A percentile compares a stretch with the other conserved stretches of the same genome.
Evolutionary conservation across 805 yeast genomes (phyloP).

Genomic region (Candida manassasensis): DNA sequence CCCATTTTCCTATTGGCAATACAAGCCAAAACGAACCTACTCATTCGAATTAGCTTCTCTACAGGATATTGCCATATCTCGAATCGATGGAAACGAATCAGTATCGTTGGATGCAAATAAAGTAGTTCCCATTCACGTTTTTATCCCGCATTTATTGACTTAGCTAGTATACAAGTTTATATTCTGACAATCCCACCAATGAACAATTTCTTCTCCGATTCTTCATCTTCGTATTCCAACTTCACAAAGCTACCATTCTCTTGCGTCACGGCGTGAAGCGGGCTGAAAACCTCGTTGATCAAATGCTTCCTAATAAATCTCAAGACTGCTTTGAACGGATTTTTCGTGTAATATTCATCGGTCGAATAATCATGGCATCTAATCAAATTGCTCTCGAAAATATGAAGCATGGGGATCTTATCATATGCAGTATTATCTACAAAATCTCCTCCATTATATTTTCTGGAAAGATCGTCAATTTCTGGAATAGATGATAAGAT

Average conservation of each 20-base stretch:
- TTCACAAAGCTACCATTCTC: conserved; percentile 17
- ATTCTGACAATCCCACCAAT: conserved; percentile 25
- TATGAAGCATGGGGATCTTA: conserved; percentile 21
- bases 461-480: conserved; percentile 10
- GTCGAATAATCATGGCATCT: conserved; percentile 17
- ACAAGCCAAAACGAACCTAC: no score
- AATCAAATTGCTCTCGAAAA: conserved; percentile 26
- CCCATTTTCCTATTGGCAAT: no score
- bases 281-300: conserved; percentile 24
- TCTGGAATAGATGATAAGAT: conserved; percentile 20
- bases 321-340: conserved; percentile 10
- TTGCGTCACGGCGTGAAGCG: conserved; percentile 20
- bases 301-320: conserved; percentile 15
- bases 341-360: conserved; percentile 13
- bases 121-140: no score
- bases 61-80: no score
- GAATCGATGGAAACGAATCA: no score
- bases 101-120: no score
- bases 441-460: conserved; percentile 2
- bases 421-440: neutral
- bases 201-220: conserved; percentile 18
- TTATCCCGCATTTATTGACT: no score
- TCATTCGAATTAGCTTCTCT: no score
- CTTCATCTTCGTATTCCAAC: conserved; percentile 18
- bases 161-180: neutral